Base-by-base conservation (phyloP, 169 alveolate species). In the Sarcocystis neurona region DNA sequence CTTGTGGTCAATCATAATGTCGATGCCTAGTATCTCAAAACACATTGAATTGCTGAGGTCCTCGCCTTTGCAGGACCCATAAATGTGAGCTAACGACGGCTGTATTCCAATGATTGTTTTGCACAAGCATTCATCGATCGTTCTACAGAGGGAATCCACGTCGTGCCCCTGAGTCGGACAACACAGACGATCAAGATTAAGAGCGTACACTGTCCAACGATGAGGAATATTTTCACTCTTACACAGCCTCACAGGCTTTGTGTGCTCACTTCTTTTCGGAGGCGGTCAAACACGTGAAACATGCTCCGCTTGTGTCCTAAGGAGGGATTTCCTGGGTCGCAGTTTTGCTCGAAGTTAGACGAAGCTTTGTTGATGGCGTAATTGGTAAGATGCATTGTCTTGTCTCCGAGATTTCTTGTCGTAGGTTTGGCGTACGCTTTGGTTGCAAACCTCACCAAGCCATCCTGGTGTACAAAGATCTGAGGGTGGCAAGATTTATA, bases 401-500 rank as follows among this genome's bases (percentile, higher is more conserved):
- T 60, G 85, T 95, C 94, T 30, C 86, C 87, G 10, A 94, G 32
- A 88, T 96, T 97, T 23, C 89, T 82, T 50, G 86, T 68, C 79
- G 91, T 91, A 39, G 99, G 98, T 74, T 85, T 79, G 60, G 92
- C 79, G 90, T 96, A 97, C 56, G 90, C 74, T 41, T 93, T 96
- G 56, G 98, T 97, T 30, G 99, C 97, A 87, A 97, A 95, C 46
- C 99, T 74, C 23, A 95, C 98, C 44, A 97, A 91, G 1, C 99
- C 99, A 68, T 97, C 98, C 87, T 94, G 91, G 88, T 92, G 96
- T 23, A 96, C 90, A 88, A 89, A 96, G 23, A 94, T 89, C 89
- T 87, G 91, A 30, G 53, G 72, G 34, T 60, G 72, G 39, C 39
- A 27, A 53, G n/a, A 53, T 53, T 10, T 12, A 53, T 12, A 53